These are phyloP conservation scores for Blepharisma undulans DNA, from an alignment of 169 alveolate genomes.

Conservation along the genomic window DNA sequence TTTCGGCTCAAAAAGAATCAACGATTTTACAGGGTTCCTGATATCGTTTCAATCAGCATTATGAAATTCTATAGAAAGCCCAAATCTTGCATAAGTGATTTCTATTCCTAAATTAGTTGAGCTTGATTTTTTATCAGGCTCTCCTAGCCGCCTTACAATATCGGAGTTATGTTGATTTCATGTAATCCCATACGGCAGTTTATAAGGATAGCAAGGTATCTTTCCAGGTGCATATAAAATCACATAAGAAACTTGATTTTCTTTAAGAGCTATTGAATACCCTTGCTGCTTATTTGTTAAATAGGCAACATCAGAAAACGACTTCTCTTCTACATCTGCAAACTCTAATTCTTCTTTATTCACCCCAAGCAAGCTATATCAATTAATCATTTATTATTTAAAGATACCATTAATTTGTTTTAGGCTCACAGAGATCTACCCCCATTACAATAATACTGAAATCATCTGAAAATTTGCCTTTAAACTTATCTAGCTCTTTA, in stretches of 20 bases:
- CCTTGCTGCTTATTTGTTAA: neutral
- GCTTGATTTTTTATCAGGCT: slow-evolving; percentile 11
- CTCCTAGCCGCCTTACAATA: slow-evolving; percentile 5
- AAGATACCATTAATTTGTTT: neutral
- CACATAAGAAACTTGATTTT: neutral
- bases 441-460: neutral
- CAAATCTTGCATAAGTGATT: neutral
- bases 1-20: slow-evolving; percentile 1
- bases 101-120: neutral
- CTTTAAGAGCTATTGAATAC: neutral
- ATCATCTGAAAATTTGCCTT: neutral
- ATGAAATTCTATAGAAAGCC: slow-evolving; percentile 13
- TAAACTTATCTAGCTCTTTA: slow-evolving; percentile 4
- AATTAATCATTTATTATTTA: neutral
- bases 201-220: neutral
- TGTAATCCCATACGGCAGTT: slow-evolving; percentile 20
- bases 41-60: slow-evolving; percentile 10
- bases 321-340: neutral
- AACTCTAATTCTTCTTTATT: neutral
- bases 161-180: neutral
- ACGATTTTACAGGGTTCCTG: neutral
- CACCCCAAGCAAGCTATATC: neutral
- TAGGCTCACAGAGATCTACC: neutral
- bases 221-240: neutral
- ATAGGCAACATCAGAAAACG: neutral